Base-by-base conservation (phyloP, 2,329 filamentous ascomycete species). In the Colletotrichum sp. region DNA sequence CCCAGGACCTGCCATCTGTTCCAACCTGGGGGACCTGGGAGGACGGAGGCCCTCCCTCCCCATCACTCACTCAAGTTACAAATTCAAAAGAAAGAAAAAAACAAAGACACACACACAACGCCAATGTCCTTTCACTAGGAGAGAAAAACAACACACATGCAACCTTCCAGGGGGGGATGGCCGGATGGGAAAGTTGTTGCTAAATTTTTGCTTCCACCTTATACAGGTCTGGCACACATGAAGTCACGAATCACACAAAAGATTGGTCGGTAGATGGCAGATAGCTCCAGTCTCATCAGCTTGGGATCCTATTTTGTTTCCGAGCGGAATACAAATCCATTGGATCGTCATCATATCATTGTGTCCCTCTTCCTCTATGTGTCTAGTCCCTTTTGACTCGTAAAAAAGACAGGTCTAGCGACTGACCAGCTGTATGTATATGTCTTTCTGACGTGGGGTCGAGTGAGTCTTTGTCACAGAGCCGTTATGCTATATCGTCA, bases 181-280 rank as follows among this genome's bases (percentile, higher is more conserved):
- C 63, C 36, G 49, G 55, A 30, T 30, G 21, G 57, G 59, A 18
- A n/a, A 26, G 18, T 55, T 32, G 16, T 75, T 59, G 32, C 44
- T 64, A 21, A 28, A 63, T 28, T n/a, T 68, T 68, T 64, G 39
- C 63, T 49, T 26, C 13, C 49, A 59, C 59, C 67, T 65, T 21
- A 28, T 57, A 70, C 28, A 62, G 63, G 70, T 64, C 65, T 73
- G 34, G 69, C 63, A 73, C 44, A 73, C 34, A 73, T 36, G 70
- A 76, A 73, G 69, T 72, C 62, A 72, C 63, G 57, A 72, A 63
- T 63, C 44, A 57, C 30, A 62, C n/a, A 49, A 68, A 72, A 76
- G 52, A 21, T 63, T 67, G 63, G 69, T 63, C 9, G 69, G 55
- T 67, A 69, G 70, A 68, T 68, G 10, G 70, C 64, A 72, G 44